Percentiles rank a stretch among this genome's conserved stretches.
Evolutionary conservation across 495 filamentous ascomycete genomes (phyloP).

Genomic region (Penicillium crystallinum): DNA sequence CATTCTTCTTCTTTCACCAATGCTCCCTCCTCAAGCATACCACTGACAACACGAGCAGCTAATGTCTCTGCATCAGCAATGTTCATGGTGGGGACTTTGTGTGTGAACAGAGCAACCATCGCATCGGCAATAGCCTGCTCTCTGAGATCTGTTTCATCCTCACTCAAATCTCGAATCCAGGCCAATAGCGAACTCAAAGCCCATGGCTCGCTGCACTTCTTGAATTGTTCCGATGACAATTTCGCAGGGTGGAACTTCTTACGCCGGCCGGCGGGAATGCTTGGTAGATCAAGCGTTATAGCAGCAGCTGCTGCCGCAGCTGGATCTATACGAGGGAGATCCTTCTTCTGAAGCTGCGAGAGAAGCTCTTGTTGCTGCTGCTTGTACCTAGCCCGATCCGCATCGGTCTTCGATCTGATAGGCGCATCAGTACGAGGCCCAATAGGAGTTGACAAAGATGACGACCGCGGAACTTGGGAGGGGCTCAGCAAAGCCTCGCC

Average conservation of each 20-base stretch:
- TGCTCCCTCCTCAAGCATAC: conserved; percentile 75
- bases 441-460: conserved; percentile 73
- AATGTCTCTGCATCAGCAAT: conserved; percentile 92
- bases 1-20: conserved; percentile 92
- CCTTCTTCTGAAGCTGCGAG: conserved; percentile 45
- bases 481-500: conserved; percentile 39
- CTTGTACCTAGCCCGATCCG: conserved; percentile 59
- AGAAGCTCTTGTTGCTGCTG: conserved; percentile 54
- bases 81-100: conserved; percentile 98
- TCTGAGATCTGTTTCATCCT: conserved; percentile 77
- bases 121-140: conserved; percentile 78
- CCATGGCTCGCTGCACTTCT: conserved; percentile 86
- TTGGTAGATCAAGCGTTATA: conserved; percentile 62
- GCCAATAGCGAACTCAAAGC: conserved; percentile 79
- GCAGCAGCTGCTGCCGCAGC: conserved; percentile 42
- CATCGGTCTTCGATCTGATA: conserved; percentile 91
- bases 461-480: conserved; percentile 72
- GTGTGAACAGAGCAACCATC: conserved; percentile 83
- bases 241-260: conserved; percentile 86
- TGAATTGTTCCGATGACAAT: conserved; percentile 76
- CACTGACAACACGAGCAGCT: conserved; percentile 68
- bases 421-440: conserved; percentile 76
- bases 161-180: conserved; percentile 85
- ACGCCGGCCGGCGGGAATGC: conserved; percentile 61
- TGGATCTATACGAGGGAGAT: conserved; percentile 36